phyloP scores from a whole-genome alignment of 2,329 filamentous ascomycete species.

The Xylaria sp. region DNA sequence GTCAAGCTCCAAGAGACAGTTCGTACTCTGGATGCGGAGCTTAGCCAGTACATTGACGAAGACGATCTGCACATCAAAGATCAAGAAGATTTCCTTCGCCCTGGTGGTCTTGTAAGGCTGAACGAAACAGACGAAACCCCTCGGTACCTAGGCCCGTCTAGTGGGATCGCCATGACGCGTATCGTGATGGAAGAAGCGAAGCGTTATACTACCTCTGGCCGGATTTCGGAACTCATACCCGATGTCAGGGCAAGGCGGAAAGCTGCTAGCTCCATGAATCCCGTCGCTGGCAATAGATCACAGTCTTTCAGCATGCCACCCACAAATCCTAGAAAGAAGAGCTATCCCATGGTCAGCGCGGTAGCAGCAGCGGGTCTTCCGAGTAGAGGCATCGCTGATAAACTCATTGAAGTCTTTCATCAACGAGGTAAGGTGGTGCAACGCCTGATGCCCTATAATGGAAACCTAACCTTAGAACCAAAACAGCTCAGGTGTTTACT shows the following conservation, averaged over 20 bases:
- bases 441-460: constrained; percentile 19
- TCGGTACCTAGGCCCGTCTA: constrained; percentile 91
- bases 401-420: constrained; percentile 85
- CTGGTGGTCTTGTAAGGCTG: constrained; percentile 85
- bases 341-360: constrained; percentile 90
- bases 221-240: constrained; percentile 91
- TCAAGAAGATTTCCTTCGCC: constrained; percentile 86
- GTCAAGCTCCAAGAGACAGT: constrained; percentile 91
- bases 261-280: constrained; percentile 48
- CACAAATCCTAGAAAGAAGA: constrained; percentile 74
- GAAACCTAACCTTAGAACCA: constrained; percentile 39
- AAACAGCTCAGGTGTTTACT: constrained; percentile 83
- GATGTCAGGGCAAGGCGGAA: constrained; percentile 71
- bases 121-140: constrained; percentile 86
- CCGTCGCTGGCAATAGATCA: constrained; percentile 63
- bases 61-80: constrained; percentile 78
- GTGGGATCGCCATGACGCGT: constrained; percentile 93
- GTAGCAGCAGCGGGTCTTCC: constrained; percentile 82
- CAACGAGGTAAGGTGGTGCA: constrained; percentile 73
- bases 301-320: constrained; percentile 68
- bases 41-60: constrained; percentile 81
- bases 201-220: constrained; percentile 88
- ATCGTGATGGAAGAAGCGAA: constrained; percentile 97
- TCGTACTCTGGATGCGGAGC: constrained; percentile 81
- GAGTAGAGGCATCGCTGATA: constrained; percentile 76